phyloP scores from a whole-genome alignment of 768 basidiomycete species.

The Tricholoma sp. region DNA sequence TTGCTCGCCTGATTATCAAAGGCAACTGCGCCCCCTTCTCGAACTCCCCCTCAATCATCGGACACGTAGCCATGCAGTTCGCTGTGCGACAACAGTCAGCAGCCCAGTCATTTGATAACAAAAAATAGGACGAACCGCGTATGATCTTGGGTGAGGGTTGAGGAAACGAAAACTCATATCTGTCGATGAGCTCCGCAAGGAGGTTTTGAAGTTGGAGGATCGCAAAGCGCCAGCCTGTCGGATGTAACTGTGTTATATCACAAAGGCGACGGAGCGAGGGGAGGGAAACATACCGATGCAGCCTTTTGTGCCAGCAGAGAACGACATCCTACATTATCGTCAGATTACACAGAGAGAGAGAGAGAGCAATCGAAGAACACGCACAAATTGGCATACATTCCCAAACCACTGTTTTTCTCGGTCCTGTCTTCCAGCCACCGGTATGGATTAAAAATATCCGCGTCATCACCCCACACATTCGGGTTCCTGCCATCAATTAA shows the following conservation, averaged over 20 bases:
- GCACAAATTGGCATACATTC: not conserved
- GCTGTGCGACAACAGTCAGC: too few relatives aligned
- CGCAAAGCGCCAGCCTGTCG: not conserved
- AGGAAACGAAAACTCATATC: too few relatives aligned
- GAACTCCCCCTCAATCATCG: too few relatives aligned
- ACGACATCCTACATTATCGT: not conserved
- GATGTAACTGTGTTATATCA: not conserved
- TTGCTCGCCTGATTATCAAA: too few relatives aligned
- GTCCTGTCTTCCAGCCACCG: not conserved
- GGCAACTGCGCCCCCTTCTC: too few relatives aligned
- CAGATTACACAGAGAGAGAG: not conserved
- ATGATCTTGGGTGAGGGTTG: too few relatives aligned
- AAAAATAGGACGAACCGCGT: too few relatives aligned
- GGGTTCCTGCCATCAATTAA: not conserved
- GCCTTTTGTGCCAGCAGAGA: not conserved
- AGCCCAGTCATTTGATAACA: too few relatives aligned
- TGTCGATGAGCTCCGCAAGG: too few relatives aligned
- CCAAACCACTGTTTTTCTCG: not conserved
- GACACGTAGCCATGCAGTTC: too few relatives aligned
- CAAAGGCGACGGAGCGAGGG: not conserved
- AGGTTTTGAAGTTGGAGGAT: too few relatives aligned
- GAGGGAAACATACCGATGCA: not conserved
- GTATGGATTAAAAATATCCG: not conserved
- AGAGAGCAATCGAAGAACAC: not conserved
- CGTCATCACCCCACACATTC: constrained; percentile 2